Percentiles rank a stretch among this genome's conserved stretches.
These are phyloP conservation scores for grape (Vitis vinifera) DNA, from an alignment of 164 flowering plant species.

Conservation along the genomic window DNA sequence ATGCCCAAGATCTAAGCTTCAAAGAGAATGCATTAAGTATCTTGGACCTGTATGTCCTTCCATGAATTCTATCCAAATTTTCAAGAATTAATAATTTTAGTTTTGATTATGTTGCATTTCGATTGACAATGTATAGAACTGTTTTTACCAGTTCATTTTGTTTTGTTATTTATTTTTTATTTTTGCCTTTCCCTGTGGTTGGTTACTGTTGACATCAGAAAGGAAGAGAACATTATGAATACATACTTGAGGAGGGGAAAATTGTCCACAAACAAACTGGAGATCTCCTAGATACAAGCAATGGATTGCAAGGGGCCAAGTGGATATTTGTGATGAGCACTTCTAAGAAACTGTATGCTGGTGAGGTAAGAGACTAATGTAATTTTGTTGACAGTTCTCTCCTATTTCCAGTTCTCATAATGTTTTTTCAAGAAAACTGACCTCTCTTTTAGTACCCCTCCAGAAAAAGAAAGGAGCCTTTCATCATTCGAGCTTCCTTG, in stretches of 20 bases:
- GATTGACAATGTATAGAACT: background rate
- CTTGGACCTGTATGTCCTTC: conserved; percentile 81
- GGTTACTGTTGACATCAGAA: conserved; percentile 39
- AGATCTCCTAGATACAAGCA: conserved; percentile 53
- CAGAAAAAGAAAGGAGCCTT: conserved; percentile 90
- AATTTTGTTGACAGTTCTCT: background rate
- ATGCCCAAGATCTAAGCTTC: conserved; percentile 76
- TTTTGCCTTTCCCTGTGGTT: background rate
- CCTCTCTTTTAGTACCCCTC: background rate
- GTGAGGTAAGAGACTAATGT: conserved; percentile 50
- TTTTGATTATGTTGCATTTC: background rate
- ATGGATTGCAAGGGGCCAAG: conserved; percentile 38
- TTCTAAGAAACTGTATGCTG: conserved; percentile 68
- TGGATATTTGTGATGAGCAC: conserved; percentile 96
- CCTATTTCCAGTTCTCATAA: background rate
- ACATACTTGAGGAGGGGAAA: conserved; percentile 54
- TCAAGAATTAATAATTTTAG: background rate
- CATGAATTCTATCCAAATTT: background rate
- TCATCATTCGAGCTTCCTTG: conserved; percentile 94
- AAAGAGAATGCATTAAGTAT: conserved; percentile 78
- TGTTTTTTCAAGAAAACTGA: conserved; percentile 1
- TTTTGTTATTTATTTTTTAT: background rate
- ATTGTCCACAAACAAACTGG: conserved; percentile 57
- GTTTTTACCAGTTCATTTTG: background rate
- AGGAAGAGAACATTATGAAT: conserved; percentile 81